Base-by-base conservation (phyloP, 306 rosid genomes). In the Begonia masoniana region DNA sequence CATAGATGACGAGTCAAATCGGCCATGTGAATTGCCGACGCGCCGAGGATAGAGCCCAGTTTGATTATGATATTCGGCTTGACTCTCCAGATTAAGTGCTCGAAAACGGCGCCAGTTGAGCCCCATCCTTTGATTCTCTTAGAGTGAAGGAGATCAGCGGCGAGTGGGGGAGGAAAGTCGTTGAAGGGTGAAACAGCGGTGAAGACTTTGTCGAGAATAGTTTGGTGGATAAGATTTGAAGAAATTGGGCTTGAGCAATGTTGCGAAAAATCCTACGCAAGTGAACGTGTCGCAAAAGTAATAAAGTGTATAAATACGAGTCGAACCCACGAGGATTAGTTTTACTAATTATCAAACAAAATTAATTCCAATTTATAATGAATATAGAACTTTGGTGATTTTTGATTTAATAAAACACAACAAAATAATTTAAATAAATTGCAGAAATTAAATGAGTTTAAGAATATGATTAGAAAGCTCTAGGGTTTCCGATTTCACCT, bases 1-100 rank as follows among this genome's bases (percentile, higher is more conserved):
- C 81, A 78, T 63, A 78, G 69, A 15, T 6, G 59, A 4, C 63
- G 69, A 47, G 91, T 81, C 76, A 87, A 52, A 53, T 71, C 64
- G 36, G 72, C 82, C 95, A 84, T 76, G 73, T 84, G 89, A 51
- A 81, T 56, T 7, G 95, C 82, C 4, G 96, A 87, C 10, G 96
- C 94, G 19, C 94, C 94, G 0, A 87, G 77, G 50, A 87, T 83
- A 24, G 91, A 65, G 14, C 96, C 96, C 4, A 87, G 81, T 43
- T 87, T 81, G 59, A 87, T 83, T 51, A 87, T 69, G 47, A 65
- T 73, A 15, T 55, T 50, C 1, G 96, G 94, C 54, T 43, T 73
- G 36, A 87, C 84, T 12, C 47, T 62, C 3, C 60, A 43, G 7
- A 87, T 73, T 2, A 87, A 74, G 59, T 83, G 67, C 56, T 75